These are phyloP conservation scores for Alliaria petiolata DNA, from an alignment of 345 rosid genomes.

Conservation along the genomic window DNA sequence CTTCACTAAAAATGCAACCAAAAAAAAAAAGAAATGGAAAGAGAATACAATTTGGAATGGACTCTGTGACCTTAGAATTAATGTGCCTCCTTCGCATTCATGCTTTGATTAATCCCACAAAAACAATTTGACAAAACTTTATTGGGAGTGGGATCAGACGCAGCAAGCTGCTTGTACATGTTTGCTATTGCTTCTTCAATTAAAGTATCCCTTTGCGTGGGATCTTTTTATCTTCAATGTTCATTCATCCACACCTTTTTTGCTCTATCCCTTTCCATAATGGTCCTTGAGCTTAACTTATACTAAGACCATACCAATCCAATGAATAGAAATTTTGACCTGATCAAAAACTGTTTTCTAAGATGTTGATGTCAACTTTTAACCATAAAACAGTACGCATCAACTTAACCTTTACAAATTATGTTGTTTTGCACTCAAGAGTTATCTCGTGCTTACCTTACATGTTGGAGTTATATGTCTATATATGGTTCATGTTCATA, in stretches of 20 bases:
- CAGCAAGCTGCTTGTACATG: constrained; percentile 44
- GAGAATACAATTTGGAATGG: constrained; percentile 15
- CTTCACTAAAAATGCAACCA: background rate
- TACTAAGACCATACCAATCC: background rate
- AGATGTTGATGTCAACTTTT: too few relatives aligned
- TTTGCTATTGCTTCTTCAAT: constrained; percentile 46
- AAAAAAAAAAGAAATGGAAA: too few relatives aligned
- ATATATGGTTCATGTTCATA: too few relatives aligned
- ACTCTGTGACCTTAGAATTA: background rate
- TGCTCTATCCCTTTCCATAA: background rate
- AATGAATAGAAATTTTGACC: constrained; percentile 6
- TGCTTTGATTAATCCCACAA: background rate
- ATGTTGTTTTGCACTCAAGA: constrained; percentile 3
- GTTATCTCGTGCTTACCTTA: constrained; percentile 38
- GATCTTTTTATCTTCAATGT: constrained; percentile 54
- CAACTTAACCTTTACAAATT: background rate
- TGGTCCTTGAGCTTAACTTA: background rate
- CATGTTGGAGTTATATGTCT: constrained; percentile 60
- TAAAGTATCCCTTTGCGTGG: constrained; percentile 62
- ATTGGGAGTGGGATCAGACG: constrained; percentile 47
- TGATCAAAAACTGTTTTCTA: too few relatives aligned
- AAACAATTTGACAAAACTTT: constrained; percentile 4
- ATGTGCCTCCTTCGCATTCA: constrained; percentile 15
- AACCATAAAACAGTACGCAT: background rate
- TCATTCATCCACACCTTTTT: background rate